phyloP scores from a whole-genome alignment of 768 basidiomycete species.

The Mycena pura region DNA sequence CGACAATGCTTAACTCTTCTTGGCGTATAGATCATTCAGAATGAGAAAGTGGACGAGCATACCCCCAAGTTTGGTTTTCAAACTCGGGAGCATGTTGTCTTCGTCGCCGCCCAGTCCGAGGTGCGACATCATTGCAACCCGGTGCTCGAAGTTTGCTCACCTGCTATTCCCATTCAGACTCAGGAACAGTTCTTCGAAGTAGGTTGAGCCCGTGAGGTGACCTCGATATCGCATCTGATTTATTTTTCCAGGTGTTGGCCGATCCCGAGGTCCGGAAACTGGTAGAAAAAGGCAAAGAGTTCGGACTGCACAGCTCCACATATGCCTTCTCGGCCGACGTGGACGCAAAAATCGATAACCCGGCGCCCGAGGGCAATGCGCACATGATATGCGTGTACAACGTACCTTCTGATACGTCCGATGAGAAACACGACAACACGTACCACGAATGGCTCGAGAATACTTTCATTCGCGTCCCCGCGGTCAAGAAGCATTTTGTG shows the following conservation, averaged over 20 bases:
- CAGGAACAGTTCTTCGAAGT: neutral
- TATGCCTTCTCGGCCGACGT: neutral
- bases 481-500: neutral
- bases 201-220: neutral
- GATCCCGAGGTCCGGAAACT: neutral
- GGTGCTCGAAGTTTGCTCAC: neutral
- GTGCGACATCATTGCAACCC: neutral
- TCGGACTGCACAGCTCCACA: neutral
- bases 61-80: neutral
- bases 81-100: neutral
- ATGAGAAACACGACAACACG: neutral
- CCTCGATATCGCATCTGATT: neutral
- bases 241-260: neutral
- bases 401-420: neutral
- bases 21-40: neutral
- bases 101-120: neutral
- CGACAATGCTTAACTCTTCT: neutral
- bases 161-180: neutral
- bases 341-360: neutral
- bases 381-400: neutral
- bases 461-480: neutral
- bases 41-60: neutral
- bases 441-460: neutral
- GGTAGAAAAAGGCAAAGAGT: neutral
- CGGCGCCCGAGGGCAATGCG: neutral